Conservation (phyloP, 1,139 yeast species). For the Lodderomyces metapsilosis region DNA sequence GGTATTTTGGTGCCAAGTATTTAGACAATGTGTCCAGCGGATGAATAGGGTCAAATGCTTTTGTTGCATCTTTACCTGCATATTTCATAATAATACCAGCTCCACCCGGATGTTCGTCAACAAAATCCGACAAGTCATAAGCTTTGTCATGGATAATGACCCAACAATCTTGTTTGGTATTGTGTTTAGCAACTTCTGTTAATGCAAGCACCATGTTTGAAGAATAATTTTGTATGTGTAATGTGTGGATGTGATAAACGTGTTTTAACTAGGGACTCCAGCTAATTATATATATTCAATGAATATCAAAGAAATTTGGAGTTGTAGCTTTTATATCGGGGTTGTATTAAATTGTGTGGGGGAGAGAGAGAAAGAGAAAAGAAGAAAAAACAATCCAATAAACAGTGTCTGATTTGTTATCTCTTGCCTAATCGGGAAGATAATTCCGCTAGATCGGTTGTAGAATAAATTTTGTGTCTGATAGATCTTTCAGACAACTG, state of each 20-base stretch:
- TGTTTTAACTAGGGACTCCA: too few species aligned
- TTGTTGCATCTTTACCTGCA: constrained; percentile 62
- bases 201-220: constrained; percentile 19
- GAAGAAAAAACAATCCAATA: neutral
- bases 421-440: constrained; percentile 3
- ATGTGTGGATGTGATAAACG: neutral
- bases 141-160: constrained; percentile 52
- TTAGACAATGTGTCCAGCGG: constrained; percentile 71
- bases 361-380: neutral
- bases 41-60: constrained; percentile 72
- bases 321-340: too few species aligned
- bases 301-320: too few species aligned
- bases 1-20: constrained; percentile 33
- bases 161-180: constrained; percentile 50
- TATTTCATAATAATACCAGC: constrained; percentile 49
- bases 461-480: neutral
- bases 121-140: constrained; percentile 50
- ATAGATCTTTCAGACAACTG: too few species aligned
- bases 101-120: constrained; percentile 57
- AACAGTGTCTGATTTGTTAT: neutral
- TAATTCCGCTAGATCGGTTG: neutral
- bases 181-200: constrained; percentile 39
- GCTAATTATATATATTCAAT: too few species aligned
- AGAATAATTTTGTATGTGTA: neutral
- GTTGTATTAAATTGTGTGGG: constrained; percentile 1